Evolutionary conservation across 2,329 filamentous ascomycete genomes (phyloP), one percentile per base, ranked within the genome.

Genomic region (Lasiodiplodia citricola): DNA sequence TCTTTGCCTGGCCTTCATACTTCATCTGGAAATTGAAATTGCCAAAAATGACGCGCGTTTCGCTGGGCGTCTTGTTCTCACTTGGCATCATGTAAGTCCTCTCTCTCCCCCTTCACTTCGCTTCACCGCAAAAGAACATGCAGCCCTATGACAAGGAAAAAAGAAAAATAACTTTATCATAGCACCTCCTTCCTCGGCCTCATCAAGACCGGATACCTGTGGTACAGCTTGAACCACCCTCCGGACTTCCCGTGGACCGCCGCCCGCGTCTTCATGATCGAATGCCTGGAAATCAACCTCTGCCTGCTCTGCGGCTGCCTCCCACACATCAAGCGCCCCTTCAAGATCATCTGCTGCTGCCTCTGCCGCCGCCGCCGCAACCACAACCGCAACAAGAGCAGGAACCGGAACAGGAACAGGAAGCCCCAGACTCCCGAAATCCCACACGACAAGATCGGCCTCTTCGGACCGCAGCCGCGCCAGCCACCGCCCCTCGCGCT

Each of bases 291-390:
- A 64, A 70, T 69, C 51, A 71, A 74, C 44, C 51, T 76, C 5
- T 75, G 74, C 25, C 75, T 79, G 4, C 70, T 72, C 8, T 77
- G 75, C 54, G 76, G 74, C 52, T 78, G 74, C 41, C 72, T 77
- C 1, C 75, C 75, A 0, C 73, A 73, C 37, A 74, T 73, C 70
- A 78, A 77, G 64, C 77, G 76, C 4, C 70, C 77, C 10, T 65
- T 78, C 68, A 71, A 72, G 52, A 63, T 55, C 11, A 31, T 75
- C 18, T 21, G 44, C 44, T 47, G 44, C 25, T 88, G 94, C 68
- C 87, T 91, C 35, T 25, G n/a, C 31, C 11, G 18, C 8, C 23
- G 8, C 38, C 21, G n/a, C 14, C 56, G 28, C 23, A 2, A 28
- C 52, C 7, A 35, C 18, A 18, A 18, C 25, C 25, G 25, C 25